Base-by-base conservation (phyloP, 805 yeast genomes). In the Metschnikowia colocasiae region DNA sequence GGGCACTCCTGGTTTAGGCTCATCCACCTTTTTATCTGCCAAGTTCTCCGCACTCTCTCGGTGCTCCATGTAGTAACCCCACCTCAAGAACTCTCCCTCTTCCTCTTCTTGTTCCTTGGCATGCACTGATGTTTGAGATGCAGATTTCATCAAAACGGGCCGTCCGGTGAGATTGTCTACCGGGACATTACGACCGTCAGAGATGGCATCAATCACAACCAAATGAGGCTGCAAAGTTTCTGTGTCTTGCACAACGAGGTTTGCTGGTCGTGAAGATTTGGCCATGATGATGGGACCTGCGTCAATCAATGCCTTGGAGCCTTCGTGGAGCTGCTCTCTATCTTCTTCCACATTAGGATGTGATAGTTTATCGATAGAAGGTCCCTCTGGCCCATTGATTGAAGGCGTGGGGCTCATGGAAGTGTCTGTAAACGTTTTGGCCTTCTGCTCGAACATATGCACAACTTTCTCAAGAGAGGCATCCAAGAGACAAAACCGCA, bases 41-140 rank as follows among this genome's bases (percentile, higher is more conserved):
- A 34, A n/a, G 4, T 40, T 47, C 13, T 53, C 64, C 29, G 61
- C 54, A 26, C 62, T 63, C 43, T 53, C 69, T 50, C 83, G 80
- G 59, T 81, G 87, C 60, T 83, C 86, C 54, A 88, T 82, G 58
- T 81, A 87, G 59, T 82, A 80, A 16, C 95, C 95, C 82, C 89
- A 82, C 67, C 85, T 82, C 64, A 87, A 96, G 53, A 89, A 76
- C 59, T 87, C 95, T 57, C 97, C 97, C 70, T 90, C 97, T 62
- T 90, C 97, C 51, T 82, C 83, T 61, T 89, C 96, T 63, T 86
- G 88, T 53, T 78, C 79, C 62, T 80, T 83, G 13, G 90, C 88
- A 58, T 85, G 81, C 9, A 78, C 57, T 8, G 87, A 76, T 1
- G 86, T 82, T 52, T 80, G 85, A 0, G 88, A 82, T 4, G 79